Evolutionary conservation across 805 yeast genomes (phyloP), one percentile per base, ranked within the genome.

Genomic region (Candida sithepensis): DNA sequence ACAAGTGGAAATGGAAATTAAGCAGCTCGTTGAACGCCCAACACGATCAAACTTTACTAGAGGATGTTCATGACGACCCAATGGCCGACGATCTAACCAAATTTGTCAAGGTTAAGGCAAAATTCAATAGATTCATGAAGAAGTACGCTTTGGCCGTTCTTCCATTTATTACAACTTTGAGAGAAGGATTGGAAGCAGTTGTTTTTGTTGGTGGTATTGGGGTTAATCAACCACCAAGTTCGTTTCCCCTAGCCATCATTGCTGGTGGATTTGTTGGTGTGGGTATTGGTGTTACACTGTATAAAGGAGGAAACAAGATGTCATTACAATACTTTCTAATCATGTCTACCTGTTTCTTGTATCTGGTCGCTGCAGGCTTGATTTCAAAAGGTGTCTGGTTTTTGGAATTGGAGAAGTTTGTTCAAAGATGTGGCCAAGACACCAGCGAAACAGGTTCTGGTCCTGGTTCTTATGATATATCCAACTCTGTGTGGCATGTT

Each of bases 141-240:
- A 78, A 76, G 58, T 84, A 88, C 61, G 82, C 92, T 81, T 43
- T 66, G 36, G 87, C 85, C 50, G 71, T 89, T 32, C 68, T 89
- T 37, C 97, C 97, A 1, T 83, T 90, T 58, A 76, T 90, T 41
- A 90, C 97, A 2, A 84, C 96, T 3, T 69, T 90, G 43, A 78
- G 97, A 61, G 97, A 90, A 66, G 96, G 96, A 1, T 70, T 90
- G 45, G 97, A 90, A 65, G 96, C 96, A 0, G 90, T 90, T 33
- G 94, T 90, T 2, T 90, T 90, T 58, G 75, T 90, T 39, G 97
- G 96, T 3, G 97, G 97, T 23, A 83, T 90, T 39, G 89, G 89
- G 20, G 80, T 87, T 49, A 79, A 82, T 32, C 87, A 82, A 52
- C 89, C 92, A 5, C 61, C 79, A 12, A 61, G 79, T 0, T 78